Percentiles rank a stretch among this genome's conserved stretches.
Evolutionary conservation across 2,329 filamentous ascomycete genomes (phyloP).

Genomic region (Paraconiothyrium brasiliense): DNA sequence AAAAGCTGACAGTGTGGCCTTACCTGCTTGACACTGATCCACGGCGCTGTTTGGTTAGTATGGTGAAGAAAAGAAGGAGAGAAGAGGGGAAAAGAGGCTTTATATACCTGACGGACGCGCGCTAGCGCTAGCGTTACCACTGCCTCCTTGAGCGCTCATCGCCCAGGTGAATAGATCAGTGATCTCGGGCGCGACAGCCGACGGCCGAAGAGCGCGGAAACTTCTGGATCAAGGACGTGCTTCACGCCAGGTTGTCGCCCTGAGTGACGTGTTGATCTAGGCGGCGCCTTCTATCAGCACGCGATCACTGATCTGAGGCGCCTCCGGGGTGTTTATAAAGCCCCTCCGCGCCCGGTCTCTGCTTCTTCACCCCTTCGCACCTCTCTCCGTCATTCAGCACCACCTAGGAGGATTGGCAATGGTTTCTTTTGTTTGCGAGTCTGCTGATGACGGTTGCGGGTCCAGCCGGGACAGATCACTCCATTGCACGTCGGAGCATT

Average conservation of each 20-base stretch:
- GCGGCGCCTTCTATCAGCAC: not conserved
- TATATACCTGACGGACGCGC: not conserved
- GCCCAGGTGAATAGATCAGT: conserved; percentile 1
- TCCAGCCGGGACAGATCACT: not conserved
- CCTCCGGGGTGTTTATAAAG: not conserved
- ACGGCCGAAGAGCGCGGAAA: not conserved
- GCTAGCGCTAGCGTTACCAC: not conserved
- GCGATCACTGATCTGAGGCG: not conserved
- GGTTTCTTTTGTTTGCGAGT: not conserved
- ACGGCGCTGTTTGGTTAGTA: not conserved
- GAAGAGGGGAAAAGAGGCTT: not conserved
- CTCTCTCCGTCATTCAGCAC: not conserved
- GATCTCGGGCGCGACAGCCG: not conserved
- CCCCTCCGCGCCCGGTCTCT: not conserved
- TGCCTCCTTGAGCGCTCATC: not conserved
- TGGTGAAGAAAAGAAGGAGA: not conserved
- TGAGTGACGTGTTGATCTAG: not conserved
- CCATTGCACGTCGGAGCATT: conserved; percentile 4
- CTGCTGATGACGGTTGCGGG: not conserved
- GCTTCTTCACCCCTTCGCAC: not conserved
- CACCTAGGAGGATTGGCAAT: not conserved
- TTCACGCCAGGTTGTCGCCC: not conserved
- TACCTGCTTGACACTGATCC: not conserved
- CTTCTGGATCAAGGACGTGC: not conserved
- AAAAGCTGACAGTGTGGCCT: not conserved